phyloP scores from a whole-genome alignment of 2,329 filamentous ascomycete genomes.

The Ascochyta lentis region DNA sequence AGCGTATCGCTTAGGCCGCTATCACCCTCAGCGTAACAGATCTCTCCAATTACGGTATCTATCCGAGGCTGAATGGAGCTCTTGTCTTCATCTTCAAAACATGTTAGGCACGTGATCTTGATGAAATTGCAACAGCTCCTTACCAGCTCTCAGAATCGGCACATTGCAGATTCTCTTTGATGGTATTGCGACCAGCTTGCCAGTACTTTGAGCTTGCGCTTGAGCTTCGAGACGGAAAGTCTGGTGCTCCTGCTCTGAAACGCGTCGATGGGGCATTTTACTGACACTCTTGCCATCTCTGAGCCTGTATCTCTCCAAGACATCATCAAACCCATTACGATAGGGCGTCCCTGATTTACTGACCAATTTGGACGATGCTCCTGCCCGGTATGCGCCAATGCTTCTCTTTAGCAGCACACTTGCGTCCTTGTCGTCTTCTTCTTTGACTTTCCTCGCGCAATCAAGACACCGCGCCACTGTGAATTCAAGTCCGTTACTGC shows the following conservation, averaged over 20 bases:
- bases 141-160: not conserved
- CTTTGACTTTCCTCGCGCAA: conserved; percentile 4
- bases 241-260: conserved; percentile 4
- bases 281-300: not conserved
- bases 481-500: not conserved
- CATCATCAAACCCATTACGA: not conserved
- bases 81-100: not conserved
- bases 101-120: not conserved
- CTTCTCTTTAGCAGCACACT: not conserved
- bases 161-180: not conserved
- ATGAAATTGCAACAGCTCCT: no score
- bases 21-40: not conserved
- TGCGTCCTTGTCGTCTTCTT: not conserved
- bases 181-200: not conserved
- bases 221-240: not conserved
- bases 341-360: not conserved
- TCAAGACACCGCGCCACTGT: not conserved
- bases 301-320: not conserved
- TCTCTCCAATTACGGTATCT: no score
- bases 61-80: not conserved
- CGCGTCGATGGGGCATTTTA: not conserved
- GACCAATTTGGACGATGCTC: not conserved
- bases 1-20: not conserved
- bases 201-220: not conserved
- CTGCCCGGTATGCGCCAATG: not conserved